A percentile compares a stretch with the other conserved stretches of the same genome.
These are phyloP conservation scores for Schizosaccharomyces octosporus DNA, from an alignment of 805 yeast genomes.

Conservation along the genomic window DNA sequence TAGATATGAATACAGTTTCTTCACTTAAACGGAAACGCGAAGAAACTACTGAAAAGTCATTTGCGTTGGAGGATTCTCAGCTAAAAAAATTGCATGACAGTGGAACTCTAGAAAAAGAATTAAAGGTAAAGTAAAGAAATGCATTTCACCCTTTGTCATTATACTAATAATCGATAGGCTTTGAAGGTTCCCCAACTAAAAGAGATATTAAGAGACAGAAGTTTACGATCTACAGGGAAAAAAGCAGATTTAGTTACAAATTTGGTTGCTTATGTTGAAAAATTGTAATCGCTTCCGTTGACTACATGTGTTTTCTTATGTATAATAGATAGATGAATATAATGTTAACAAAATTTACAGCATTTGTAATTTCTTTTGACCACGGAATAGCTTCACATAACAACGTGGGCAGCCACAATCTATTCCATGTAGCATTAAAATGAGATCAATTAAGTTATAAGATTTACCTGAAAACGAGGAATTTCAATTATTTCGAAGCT, in stretches of 20 bases:
- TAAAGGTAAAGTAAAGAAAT: background rate
- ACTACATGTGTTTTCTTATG: too few species aligned
- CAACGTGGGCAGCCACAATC: too few species aligned
- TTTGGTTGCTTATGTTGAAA: background rate
- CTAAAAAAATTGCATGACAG: background rate
- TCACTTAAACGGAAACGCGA: background rate
- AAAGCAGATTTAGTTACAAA: background rate
- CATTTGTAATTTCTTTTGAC: too few species aligned
- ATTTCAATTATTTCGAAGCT: too few species aligned
- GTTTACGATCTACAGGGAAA: background rate
- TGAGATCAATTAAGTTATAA: too few species aligned
- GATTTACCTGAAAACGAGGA: too few species aligned
- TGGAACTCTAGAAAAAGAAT: background rate
- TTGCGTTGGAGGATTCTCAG: background rate
- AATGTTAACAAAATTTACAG: too few species aligned
- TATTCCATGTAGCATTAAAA: too few species aligned
- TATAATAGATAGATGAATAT: too few species aligned
- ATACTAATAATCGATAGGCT: background rate
- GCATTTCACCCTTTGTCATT: background rate
- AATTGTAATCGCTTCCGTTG: background rate
- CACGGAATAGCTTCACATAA: too few species aligned
- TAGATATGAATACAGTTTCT: background rate
- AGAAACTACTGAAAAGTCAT: background rate
- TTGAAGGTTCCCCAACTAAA: background rate
- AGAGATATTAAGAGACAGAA: background rate